These are phyloP conservation scores for Sorghum bicolor DNA, from an alignment of 176 grass and related monocot genomes.

Conservation along the genomic window Sorghum_bicolor_NCBIv3 NC_012879.2:52707001-52707500, in stretches of 20 bases:
- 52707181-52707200: neutral
- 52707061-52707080: neutral
- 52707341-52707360: conserved; percentile 48
- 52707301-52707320: neutral
- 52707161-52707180: neutral
- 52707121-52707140: conserved; percentile 54
- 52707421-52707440: conserved; percentile 59
- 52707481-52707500: conserved; percentile 58
- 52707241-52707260: neutral
- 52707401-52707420: conserved; percentile 32
- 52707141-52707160: neutral
- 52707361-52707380: conserved; percentile 55
- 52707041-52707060: neutral
- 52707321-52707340: conserved; percentile 48
- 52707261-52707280: neutral
- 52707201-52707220: conserved; percentile 5
- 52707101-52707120: conserved; percentile 10
- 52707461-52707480: conserved; percentile 38
- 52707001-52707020: neutral
- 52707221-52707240: conserved; percentile 9
- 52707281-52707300: neutral
- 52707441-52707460: conserved; percentile 53
- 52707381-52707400: conserved; percentile 62
- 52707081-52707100: neutral
- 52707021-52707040: conserved; percentile 32